Evolutionary conservation across 805 yeast genomes (phyloP).

Genomic region (Cyberlindnera amylophila): DNA sequence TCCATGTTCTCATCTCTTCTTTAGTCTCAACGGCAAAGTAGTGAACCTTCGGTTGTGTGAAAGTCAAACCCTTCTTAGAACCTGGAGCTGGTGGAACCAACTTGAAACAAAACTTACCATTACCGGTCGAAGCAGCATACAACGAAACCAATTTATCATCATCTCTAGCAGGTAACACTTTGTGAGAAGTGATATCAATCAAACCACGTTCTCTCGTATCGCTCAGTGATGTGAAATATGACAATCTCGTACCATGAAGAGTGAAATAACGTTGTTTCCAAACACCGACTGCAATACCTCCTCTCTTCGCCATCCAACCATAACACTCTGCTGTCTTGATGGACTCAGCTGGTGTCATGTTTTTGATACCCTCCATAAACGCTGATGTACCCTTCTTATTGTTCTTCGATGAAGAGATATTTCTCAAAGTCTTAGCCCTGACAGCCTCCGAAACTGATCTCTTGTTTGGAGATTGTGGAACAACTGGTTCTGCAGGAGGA

Average conservation of each 20-base stretch:
- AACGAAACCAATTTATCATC: constrained; percentile 84
- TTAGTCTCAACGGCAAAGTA: constrained; percentile 91
- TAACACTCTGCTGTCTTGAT: constrained; percentile 68
- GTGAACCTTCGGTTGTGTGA: constrained; percentile 94
- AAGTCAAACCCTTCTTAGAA: constrained; percentile 87
- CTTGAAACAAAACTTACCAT: constrained; percentile 91
- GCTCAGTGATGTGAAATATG: constrained; percentile 74
- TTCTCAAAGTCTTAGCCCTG: constrained; percentile 48
- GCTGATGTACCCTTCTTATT: constrained; percentile 71
- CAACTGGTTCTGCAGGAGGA: constrained; percentile 10
- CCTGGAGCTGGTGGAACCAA: constrained; percentile 98
- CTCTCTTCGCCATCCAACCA: constrained; percentile 97
- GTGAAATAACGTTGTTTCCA: constrained; percentile 88
- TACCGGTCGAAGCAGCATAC: constrained; percentile 90
- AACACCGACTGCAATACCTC: constrained; percentile 77
- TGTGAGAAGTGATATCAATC: constrained; percentile 93
- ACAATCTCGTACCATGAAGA: constrained; percentile 86
- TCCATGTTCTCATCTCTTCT: constrained; percentile 94
- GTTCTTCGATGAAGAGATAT: constrained; percentile 41
- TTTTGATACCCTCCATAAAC: constrained; percentile 82
- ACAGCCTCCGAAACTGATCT: constrained; percentile 48
- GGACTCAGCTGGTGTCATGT: constrained; percentile 72
- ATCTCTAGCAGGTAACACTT: constrained; percentile 77
- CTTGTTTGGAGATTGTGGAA: constrained; percentile 27
- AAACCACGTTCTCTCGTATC: constrained; percentile 88